Evolutionary conservation across 176 grass and related monocot species (phyloP).

Genomic region (Alloteropsis semialata): DNA sequence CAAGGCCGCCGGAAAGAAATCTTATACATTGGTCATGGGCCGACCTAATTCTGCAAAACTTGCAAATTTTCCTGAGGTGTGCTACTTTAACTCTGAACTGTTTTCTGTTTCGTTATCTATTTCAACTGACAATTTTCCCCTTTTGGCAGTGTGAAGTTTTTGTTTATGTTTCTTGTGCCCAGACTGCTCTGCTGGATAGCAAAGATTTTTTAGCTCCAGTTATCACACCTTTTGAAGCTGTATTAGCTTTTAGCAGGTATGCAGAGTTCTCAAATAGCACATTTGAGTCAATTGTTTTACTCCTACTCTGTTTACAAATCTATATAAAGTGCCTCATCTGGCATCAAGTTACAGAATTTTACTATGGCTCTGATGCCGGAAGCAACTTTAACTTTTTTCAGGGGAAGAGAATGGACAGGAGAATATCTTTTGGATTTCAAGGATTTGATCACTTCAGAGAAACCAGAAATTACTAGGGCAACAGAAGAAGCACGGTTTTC

Average conservation of each 20-base stretch:
- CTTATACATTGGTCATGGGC: slow-evolving; percentile 93
- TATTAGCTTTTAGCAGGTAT: slow-evolving; percentile 91
- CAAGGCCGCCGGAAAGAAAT: slow-evolving; percentile 85
- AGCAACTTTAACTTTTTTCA: slow-evolving; percentile 20
- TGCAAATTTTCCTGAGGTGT: slow-evolving; percentile 96
- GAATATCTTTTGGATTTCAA: slow-evolving; percentile 94
- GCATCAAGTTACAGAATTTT: background rate
- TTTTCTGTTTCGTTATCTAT: background rate
- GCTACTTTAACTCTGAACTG: background rate
- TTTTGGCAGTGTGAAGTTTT: slow-evolving; percentile 79
- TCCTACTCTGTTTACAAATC: background rate
- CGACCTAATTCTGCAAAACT: slow-evolving; percentile 87
- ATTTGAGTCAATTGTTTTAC: background rate
- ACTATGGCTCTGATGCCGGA: background rate
- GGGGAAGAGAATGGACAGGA: slow-evolving; percentile 88
- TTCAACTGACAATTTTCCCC: background rate
- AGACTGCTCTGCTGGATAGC: slow-evolving; percentile 96
- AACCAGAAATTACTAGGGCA: slow-evolving; percentile 30
- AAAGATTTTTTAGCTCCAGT: slow-evolving; percentile 93
- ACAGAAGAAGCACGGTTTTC: slow-evolving; percentile 89
- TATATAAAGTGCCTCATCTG: background rate
- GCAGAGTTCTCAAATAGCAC: background rate
- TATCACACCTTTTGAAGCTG: slow-evolving; percentile 93
- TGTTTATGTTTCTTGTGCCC: slow-evolving; percentile 95
- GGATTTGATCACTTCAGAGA: slow-evolving; percentile 51